Evolutionary conservation across 257 asterid species (phyloP).

Genomic region (Solanum habrochaites): DNA sequence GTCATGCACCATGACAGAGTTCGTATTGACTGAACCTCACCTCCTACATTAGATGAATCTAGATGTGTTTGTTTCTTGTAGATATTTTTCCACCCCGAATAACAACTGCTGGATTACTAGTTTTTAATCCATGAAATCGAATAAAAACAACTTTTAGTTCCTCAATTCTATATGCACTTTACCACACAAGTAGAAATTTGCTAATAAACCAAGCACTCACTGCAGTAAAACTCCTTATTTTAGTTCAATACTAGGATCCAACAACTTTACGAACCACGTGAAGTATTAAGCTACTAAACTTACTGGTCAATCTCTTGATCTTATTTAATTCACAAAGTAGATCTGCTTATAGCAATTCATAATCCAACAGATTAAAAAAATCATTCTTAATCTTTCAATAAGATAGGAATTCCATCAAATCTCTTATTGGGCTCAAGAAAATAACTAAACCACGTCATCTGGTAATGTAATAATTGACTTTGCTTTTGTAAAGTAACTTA

Average conservation of each 20-base stretch:
- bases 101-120: constrained; percentile 5
- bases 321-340: too few species aligned
- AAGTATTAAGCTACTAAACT: background rate
- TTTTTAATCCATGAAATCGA: constrained; percentile 5
- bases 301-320: background rate
- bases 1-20: background rate
- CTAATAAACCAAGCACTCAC: background rate
- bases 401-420: too few species aligned
- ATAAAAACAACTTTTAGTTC: background rate
- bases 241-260: background rate
- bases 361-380: too few species aligned
- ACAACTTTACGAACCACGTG: background rate
- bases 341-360: background rate
- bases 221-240: background rate
- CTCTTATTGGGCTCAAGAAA: too few species aligned
- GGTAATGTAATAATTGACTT: too few species aligned
- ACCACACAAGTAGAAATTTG: constrained; percentile 10
- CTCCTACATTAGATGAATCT: constrained; percentile 5
- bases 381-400: too few species aligned
- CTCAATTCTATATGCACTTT: background rate
- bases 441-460: too few species aligned
- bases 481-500: too few species aligned
- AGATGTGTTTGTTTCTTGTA: constrained; percentile 3
- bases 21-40: background rate
- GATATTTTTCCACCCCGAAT: constrained; percentile 7